These are phyloP conservation scores for Pochonia chlamydosporia DNA, from an alignment of 2,329 filamentous ascomycete species.

Conservation along the genomic window DNA sequence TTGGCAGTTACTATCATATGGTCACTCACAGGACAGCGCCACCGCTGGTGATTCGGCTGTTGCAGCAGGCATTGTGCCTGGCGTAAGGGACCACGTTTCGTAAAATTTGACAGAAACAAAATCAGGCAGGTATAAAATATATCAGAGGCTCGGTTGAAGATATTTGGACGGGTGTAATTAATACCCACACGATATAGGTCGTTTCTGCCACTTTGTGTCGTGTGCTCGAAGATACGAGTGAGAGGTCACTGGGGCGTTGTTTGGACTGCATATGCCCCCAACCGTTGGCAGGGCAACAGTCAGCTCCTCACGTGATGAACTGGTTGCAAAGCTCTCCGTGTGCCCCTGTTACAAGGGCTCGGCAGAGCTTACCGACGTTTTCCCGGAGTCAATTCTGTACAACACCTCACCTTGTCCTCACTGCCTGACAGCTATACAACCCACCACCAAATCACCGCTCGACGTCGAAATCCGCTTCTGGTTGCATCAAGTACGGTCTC, in stretches of 20 bases:
- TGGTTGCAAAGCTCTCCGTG: background rate
- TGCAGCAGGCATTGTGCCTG: slow-evolving; percentile 51
- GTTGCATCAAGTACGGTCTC: slow-evolving; percentile 5
- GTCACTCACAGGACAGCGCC: slow-evolving; percentile 57
- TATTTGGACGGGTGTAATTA: background rate
- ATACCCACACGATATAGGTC: background rate
- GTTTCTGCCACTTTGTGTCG: background rate
- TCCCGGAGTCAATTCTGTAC: slow-evolving; percentile 24
- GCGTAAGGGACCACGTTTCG: background rate
- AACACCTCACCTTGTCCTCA: slow-evolving; percentile 22
- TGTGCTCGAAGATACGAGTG: background rate
- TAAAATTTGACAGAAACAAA: too few species aligned
- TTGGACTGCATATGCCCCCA: background rate
- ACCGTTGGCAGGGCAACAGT: slow-evolving; percentile 16
- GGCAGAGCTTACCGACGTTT: slow-evolving; percentile 23
- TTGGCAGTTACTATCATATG: background rate
- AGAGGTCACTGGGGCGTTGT: slow-evolving; percentile 1
- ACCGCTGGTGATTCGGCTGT: slow-evolving; percentile 59
- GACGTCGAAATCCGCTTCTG: slow-evolving; percentile 1
- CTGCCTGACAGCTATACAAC: slow-evolving; percentile 21
- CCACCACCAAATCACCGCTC: slow-evolving; percentile 7
- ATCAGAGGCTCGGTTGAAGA: too few species aligned
- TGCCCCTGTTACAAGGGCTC: slow-evolving; percentile 12
- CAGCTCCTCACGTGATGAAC: slow-evolving; percentile 19
- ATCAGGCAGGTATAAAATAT: too few species aligned